Conservation (phyloP, 2,329 filamentous ascomycete species). For the Neonectria hederae region DNA sequence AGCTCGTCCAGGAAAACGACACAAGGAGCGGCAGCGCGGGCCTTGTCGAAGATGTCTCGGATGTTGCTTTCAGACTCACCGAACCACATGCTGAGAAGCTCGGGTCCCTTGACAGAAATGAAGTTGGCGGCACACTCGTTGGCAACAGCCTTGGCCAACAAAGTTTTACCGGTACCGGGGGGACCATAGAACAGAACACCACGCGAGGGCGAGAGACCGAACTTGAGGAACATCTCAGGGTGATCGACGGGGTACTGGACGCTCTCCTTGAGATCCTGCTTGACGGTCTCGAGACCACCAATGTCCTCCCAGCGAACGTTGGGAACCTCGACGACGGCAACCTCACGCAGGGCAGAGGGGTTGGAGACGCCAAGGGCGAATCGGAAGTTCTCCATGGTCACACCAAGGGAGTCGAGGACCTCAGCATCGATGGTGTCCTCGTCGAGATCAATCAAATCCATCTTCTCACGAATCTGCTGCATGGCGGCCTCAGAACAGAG, state of each 20-base stretch:
- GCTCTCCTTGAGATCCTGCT: slow-evolving; percentile 98
- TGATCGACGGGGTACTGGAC: slow-evolving; percentile 99
- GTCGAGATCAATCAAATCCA: slow-evolving; percentile 98
- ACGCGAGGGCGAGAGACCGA: slow-evolving; percentile 95
- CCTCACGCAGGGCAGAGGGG: slow-evolving; percentile 97
- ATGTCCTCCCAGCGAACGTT: slow-evolving; percentile 99
- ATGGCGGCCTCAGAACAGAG: slow-evolving; percentile 99
- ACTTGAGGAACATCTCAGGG: slow-evolving; percentile 99
- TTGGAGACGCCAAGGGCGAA: slow-evolving; percentile 98
- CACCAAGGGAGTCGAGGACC: slow-evolving; percentile 95
- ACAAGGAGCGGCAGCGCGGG: slow-evolving; percentile 95
- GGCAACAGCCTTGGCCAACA: slow-evolving; percentile 98
- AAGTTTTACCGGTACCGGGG: slow-evolving; percentile 99
- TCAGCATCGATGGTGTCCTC: slow-evolving; percentile 99
- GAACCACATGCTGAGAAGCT: slow-evolving; percentile 99
- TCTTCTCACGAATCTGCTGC: slow-evolving; percentile 99
- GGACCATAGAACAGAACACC: slow-evolving; percentile 99
- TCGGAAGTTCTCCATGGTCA: slow-evolving; percentile 99
- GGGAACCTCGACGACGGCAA: slow-evolving; percentile 98
- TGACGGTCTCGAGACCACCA: slow-evolving; percentile 97
- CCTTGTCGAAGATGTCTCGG: slow-evolving; percentile 99
- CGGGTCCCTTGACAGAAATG: slow-evolving; percentile 98
- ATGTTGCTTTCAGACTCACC: slow-evolving; percentile 99
- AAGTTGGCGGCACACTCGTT: slow-evolving; percentile 99
- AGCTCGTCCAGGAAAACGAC: slow-evolving; percentile 99